Base-by-base conservation (phyloP, 805 yeast species). In the Phaffomyces antillensis region DNA sequence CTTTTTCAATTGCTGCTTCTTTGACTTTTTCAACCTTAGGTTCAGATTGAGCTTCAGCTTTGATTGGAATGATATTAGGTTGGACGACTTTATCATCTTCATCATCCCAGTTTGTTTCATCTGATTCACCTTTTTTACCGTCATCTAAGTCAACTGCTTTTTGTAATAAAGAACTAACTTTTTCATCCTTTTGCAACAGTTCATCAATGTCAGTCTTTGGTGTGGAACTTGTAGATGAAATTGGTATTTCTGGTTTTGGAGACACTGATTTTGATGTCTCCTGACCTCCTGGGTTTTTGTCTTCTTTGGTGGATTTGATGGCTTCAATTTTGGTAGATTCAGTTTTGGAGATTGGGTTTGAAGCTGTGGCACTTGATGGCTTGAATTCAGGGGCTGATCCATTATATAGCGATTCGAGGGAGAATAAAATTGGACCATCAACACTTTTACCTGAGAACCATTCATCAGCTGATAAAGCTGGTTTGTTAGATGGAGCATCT, bases 401-500 rank as follows among this genome's bases (percentile, higher is more conserved):
- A n/a, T 89, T 91, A 61, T 76, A 91, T 16, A 90, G 53, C 11
- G 85, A 77, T 60, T 76, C 83, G 83, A 95, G 76, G 32, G 81
- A 76, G 53, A 87, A 68, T 52, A 91, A 68, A 43, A 86, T 67
- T 16, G 99, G 99, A 10, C 95, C 93, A 48, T 79, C 79, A n/a
- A 82, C 82, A 25, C 73, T 73, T 61, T 87, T 82, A 32, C 98
- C 98, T 18, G 65, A 65, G 45, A 81, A 73, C 83, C 88, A 93
- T 52, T 89, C 96, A 2, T 69, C 77, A 2, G 96, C 87, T 15
- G 81, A 62, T 46, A 88, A 62, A 0, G 97, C 95, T 5, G 97
- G 82, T 56, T 77, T 73, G 36, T 71, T 75, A 5, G 96, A 80
- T 25, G 95, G 93, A 25, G 91, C 86, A 64, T 86, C 95, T 5